Base-by-base conservation (phyloP, 73 alveolate genomes). In the Uronychia binucleata region DNA sequence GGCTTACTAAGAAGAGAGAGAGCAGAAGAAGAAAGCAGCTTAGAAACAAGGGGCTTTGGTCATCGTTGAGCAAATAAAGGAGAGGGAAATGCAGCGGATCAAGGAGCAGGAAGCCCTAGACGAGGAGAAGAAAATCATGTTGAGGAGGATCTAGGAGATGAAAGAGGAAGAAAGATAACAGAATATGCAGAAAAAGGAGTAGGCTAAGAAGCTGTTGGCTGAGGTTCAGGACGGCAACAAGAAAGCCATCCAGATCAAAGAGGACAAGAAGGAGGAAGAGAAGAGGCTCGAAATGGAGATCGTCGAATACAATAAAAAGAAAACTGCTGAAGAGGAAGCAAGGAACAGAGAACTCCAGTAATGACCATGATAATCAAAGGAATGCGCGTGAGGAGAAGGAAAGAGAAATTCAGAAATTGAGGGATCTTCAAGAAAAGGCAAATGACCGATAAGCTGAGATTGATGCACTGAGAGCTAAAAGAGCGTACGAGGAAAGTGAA, bases 381-480 rank as follows among this genome's bases (percentile, higher is more conserved):
- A 34, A 35, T 26, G 77, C 33, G 28, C 28, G 81, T 76, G 90
- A 93, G 98, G 86, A 94, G 58, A 88, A 88, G 59, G 99, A 96
- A 82, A 93, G 93, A 88, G 98, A 96, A 92, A 92, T 93, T 26
- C 96, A 94, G 86, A 92, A 91, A 91, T 91, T 96, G 30, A 94
- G 99, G 88, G 99, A 92, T 77, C 83, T 91, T 87, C 96, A 96
- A 82, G 99, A 96, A 90, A 92, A 92, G 83, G 98, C 98, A 1
- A 80, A 86, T 30, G 99, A 96, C 75, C 90, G 96, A 79, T 90
- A 94, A 81, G 96, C 98, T 28, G 99, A 96, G 91, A 82, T 94
- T 60, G 99, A 95, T 85, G 97, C 95, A 5, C 84, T 95, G 85
- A 90, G 97, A 83, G 99, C 99, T 0, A 95, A 96, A 82, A 93